A percentile compares a stretch with the other conserved stretches of the same genome.
Conservation (phyloP, 106 monocot species). For the Ottelia alismoides region DNA sequence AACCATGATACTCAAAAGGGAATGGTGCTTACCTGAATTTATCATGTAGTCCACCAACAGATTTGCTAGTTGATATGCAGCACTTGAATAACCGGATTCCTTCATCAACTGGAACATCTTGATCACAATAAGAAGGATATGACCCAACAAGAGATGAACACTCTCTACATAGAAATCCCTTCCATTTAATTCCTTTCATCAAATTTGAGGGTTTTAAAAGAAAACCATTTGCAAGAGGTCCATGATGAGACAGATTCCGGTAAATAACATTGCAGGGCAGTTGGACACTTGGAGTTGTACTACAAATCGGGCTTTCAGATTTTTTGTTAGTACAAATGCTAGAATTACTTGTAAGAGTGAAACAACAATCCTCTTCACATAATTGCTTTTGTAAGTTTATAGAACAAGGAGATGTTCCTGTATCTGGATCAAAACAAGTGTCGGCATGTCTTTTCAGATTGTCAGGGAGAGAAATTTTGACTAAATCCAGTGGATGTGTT, state of each 20-base stretch:
- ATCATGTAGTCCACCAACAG: slow-evolving; percentile 30
- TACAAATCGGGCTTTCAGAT: too few relatives aligned
- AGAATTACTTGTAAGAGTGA: neutral
- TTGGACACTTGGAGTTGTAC: too few relatives aligned
- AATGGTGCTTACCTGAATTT: slow-evolving; percentile 67
- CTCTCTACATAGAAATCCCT: too few relatives aligned
- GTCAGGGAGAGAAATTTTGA: too few relatives aligned
- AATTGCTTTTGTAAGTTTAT: neutral
- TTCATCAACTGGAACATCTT: slow-evolving; percentile 31
- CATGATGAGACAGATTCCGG: slow-evolving; percentile 14
- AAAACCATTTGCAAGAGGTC: slow-evolving; percentile 58
- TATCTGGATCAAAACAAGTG: slow-evolving; percentile 19
- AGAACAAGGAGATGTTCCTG: neutral
- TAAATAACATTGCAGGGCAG: slow-evolving; percentile 3
- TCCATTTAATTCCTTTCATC: too few relatives aligned
- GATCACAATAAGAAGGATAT: slow-evolving; percentile 26
- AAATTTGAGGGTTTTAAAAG: slow-evolving; percentile 25
- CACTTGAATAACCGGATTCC: slow-evolving; percentile 66
- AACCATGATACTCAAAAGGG: too few relatives aligned
- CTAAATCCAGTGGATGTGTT: too few relatives aligned
- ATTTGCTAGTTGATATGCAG: too few relatives aligned
- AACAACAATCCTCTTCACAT: too few relatives aligned
- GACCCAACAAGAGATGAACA: too few relatives aligned
- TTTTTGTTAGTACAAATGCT: neutral
- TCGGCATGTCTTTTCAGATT: neutral